Base-by-base conservation (phyloP, 306 rosid species). In the Pueraria montana region DNA sequence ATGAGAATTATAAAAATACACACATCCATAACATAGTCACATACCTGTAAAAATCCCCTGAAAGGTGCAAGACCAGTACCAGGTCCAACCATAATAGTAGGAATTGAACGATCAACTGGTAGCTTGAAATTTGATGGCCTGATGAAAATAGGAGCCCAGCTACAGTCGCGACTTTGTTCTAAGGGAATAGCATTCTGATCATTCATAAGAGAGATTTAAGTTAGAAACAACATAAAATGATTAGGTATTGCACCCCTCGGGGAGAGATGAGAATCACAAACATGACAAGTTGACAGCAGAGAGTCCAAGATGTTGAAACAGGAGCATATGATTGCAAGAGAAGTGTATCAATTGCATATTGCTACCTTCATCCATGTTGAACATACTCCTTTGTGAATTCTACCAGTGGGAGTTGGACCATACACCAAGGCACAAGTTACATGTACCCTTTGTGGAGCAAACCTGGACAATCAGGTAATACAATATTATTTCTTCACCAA, bases 281-380 rank as follows among this genome's bases (percentile, higher is more conserved):
- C 53, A 45, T 48, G 55, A 69, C 56, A 34, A 16, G 42, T 17
- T 34, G 72, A 34, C 8, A 74, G 40, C 45, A 61, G 12, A 49
- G 48, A 48, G 43, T 68, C 42, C 9, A 76, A 40, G 65, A 68
- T 30, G 55, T 42, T 21, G 46, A 81, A 53, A 80, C 65, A 40
- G 77, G 65, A 77, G 27, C 23, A 68, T 66, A 61, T 43, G 38
- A 72, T 43, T 48, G 74, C 69, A 78, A 45, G 74, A 34, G 46
- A 55, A 77, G 48, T 17, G 45, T 10, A 77, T 63, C 71, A 72
- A 80, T 74, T 40, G 78, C 74, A 78, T 24, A 45, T 43, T 2
- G 80, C 40, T 91, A 96, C 99, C 99, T 92, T 96, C 98, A 96
- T 96, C 99, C 99, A 96, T 78, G 95, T 91, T 43, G 99, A 96